Percentiles rank a stretch among this genome's conserved stretches.
phyloP scores from a whole-genome alignment of 2,329 filamentous ascomycete species.

The Ceratocystis huliohia region DNA sequence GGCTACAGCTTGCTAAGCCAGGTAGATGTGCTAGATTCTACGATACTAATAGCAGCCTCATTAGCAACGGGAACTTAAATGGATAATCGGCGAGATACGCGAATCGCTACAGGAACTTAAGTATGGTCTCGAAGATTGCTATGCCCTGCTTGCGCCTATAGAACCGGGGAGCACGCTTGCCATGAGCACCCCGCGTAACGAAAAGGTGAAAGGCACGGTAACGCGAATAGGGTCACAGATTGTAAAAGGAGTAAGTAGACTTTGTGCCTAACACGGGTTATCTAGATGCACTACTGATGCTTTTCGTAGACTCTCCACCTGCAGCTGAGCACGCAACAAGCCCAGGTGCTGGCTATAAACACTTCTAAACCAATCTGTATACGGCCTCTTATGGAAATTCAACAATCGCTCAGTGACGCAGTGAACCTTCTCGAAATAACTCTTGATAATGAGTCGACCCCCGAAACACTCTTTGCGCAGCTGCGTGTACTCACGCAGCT shows the following conservation, averaged over 20 bases:
- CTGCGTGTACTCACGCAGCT: conserved; percentile 44
- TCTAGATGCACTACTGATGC: conserved; percentile 13
- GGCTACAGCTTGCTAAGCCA: not conserved
- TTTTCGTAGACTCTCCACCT: conserved; percentile 55
- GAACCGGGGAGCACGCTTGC: conserved; percentile 82
- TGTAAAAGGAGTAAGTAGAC: conserved; percentile 63
- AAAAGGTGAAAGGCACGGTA: conserved; percentile 82
- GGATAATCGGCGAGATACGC: conserved; percentile 41
- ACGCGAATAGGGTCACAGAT: conserved; percentile 84
- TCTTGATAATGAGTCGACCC: conserved; percentile 45
- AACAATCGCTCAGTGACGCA: conserved; percentile 67
- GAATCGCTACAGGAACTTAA: conserved; percentile 39
- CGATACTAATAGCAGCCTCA: conserved; percentile 20
- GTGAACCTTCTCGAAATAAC: conserved; percentile 73
- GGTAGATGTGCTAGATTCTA: not conserved
- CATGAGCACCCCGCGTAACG: conserved; percentile 72
- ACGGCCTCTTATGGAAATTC: conserved; percentile 55
- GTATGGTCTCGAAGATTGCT: conserved; percentile 73
- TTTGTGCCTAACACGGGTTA: not conserved
- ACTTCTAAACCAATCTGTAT: conserved; percentile 44
- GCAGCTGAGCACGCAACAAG: conserved; percentile 55
- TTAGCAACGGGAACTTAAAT: conserved; percentile 41
- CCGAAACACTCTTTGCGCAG: conserved; percentile 42
- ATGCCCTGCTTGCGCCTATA: conserved; percentile 68
- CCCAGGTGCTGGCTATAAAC: conserved; percentile 38